These are phyloP conservation scores for Kodamaea jinghongensis DNA, from an alignment of 805 yeast species.

Conservation along the genomic window DNA sequence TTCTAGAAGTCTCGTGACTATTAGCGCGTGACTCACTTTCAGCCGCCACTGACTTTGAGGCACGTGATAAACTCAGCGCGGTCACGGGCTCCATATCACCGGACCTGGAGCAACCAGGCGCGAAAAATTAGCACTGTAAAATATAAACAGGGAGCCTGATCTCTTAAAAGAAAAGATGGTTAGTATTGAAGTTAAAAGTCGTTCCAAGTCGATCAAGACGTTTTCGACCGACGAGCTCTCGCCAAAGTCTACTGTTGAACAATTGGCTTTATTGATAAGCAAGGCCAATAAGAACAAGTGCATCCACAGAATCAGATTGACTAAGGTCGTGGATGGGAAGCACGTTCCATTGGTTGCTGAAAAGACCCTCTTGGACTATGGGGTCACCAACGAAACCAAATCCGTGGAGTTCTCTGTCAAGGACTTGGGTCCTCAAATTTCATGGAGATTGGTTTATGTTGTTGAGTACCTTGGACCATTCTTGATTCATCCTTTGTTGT, in stretches of 20 bases:
- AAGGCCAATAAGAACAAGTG: constrained; percentile 39
- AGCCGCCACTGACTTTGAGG: no score
- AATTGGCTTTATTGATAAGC: constrained; percentile 44
- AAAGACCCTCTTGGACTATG: constrained; percentile 46
- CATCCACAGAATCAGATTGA: constrained; percentile 40
- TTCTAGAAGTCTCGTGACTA: constrained; percentile 7
- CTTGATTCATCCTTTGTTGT: constrained; percentile 70
- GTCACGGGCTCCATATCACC: no score
- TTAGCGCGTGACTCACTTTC: neutral
- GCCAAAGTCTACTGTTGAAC: constrained; percentile 31
- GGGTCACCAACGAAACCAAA: constrained; percentile 31
- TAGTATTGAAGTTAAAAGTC: constrained; percentile 50
- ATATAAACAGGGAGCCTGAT: no score
- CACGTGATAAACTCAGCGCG: no score
- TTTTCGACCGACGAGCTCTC: constrained; percentile 41
- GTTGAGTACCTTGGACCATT: constrained; percentile 91
- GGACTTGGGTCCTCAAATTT: constrained; percentile 90
- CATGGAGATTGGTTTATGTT: constrained; percentile 87
- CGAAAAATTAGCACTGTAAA: no score
- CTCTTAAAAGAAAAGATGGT: no score
- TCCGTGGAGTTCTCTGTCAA: constrained; percentile 54
- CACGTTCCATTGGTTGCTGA: constrained; percentile 45
- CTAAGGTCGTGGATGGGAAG: constrained; percentile 31
- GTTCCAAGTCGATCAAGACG: constrained; percentile 57
- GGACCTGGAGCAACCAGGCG: no score